These are phyloP conservation scores for Nothopassalora personata DNA, from an alignment of 2,329 filamentous ascomycete species.

Conservation along the genomic window DNA sequence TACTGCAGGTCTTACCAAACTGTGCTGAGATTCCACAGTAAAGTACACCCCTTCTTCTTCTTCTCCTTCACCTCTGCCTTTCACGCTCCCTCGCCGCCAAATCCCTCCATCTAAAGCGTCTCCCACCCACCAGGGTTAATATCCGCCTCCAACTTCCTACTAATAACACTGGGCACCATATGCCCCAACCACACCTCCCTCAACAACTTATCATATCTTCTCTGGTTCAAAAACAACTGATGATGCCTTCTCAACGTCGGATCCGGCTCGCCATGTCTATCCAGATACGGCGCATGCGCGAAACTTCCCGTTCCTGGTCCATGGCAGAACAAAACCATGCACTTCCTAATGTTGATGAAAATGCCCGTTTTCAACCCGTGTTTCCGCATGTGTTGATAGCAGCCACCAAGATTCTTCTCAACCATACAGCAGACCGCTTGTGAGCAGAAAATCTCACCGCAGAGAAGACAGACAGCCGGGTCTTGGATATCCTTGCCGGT, in stretches of 20 bases:
- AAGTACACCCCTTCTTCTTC: not conserved
- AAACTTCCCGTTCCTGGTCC: constrained; percentile 70
- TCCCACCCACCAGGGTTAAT: constrained; percentile 98
- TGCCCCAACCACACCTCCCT: constrained; percentile 82
- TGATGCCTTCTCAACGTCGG: constrained; percentile 78
- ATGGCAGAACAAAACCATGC: constrained; percentile 83
- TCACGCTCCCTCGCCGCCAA: not conserved
- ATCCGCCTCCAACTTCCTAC: constrained; percentile 84
- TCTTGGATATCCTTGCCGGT: constrained; percentile 89
- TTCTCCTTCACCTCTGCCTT: not conserved
- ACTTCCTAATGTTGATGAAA: constrained; percentile 96
- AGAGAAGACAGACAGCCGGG: constrained; percentile 87
- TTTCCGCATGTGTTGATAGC: constrained; percentile 84
- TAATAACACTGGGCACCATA: constrained; percentile 81
- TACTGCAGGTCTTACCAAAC: no score
- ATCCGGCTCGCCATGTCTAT: constrained; percentile 93
- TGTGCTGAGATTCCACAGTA: no score
- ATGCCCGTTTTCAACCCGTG: constrained; percentile 88
- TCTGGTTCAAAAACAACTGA: constrained; percentile 88
- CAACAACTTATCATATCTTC: constrained; percentile 82
- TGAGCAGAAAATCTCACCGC: constrained; percentile 92
- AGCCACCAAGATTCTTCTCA: constrained; percentile 63
- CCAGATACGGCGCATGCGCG: constrained; percentile 84
- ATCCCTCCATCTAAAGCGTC: constrained; percentile 44
- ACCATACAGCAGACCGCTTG: constrained; percentile 83